Percentiles rank a stretch among this genome's conserved stretches.
phyloP scores from a whole-genome alignment of 768 basidiomycete genomes.

The Termitomyces sp. region DNA sequence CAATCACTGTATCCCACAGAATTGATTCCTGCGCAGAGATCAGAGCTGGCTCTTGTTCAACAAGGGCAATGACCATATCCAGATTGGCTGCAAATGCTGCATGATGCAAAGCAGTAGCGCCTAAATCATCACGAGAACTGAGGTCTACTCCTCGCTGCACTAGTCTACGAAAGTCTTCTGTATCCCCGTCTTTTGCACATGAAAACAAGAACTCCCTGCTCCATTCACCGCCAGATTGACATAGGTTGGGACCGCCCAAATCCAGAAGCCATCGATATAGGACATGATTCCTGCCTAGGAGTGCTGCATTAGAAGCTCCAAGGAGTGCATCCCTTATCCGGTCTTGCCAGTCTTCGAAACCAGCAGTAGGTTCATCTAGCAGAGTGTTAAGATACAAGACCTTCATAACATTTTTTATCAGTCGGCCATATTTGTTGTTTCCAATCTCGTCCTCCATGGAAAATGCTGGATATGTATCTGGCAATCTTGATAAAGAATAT shows the following conservation, averaged over 20 bases:
- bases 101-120: too few species aligned
- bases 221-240: not conserved
- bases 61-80: too few species aligned
- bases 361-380: not conserved
- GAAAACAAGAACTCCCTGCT: too few species aligned
- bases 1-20: too few species aligned
- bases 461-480: not conserved
- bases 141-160: too few species aligned
- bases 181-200: too few species aligned
- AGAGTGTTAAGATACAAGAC: not conserved
- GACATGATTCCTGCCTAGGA: not conserved
- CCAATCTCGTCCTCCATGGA: not conserved
- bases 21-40: too few species aligned
- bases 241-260: not conserved
- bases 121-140: too few species aligned
- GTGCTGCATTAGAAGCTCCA: not conserved
- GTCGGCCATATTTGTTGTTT: not conserved
- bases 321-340: not conserved
- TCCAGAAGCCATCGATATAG: not conserved
- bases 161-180: too few species aligned
- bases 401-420: not conserved
- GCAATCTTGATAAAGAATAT: not conserved
- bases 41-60: too few species aligned
- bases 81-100: too few species aligned
- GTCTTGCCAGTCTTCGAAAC: too few species aligned